These are phyloP conservation scores for Gliomastix tumulicola DNA, from an alignment of 2,329 filamentous ascomycete species.

Conservation along the genomic window DNA sequence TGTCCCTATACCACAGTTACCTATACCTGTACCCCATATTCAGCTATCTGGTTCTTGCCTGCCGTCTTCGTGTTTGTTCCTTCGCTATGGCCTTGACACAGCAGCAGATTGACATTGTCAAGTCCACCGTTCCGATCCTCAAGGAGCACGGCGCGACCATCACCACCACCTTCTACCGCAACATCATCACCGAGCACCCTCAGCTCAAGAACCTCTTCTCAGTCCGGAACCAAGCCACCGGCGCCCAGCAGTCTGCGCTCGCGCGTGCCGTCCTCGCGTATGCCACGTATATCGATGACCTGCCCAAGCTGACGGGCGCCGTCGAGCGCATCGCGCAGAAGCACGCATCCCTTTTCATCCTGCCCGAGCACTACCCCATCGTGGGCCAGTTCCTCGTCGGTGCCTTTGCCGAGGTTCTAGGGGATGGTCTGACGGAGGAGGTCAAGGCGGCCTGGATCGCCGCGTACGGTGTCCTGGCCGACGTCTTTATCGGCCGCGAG, in stretches of 20 bases:
- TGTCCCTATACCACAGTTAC: too few species aligned
- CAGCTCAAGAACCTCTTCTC: constrained; percentile 66
- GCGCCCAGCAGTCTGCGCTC: constrained; percentile 63
- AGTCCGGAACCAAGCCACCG: constrained; percentile 58
- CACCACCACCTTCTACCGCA: constrained; percentile 66
- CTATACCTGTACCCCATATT: too few species aligned
- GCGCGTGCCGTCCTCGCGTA: constrained; percentile 66
- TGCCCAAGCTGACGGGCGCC: constrained; percentile 47
- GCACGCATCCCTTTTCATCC: constrained; percentile 65
- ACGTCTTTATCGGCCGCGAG: constrained; percentile 64
- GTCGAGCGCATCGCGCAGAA: constrained; percentile 70
- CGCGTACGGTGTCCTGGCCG: constrained; percentile 65
- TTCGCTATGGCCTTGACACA: not conserved
- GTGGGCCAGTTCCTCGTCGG: constrained; percentile 63
- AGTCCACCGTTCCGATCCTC: constrained; percentile 68
- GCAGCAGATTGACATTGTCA: constrained; percentile 64
- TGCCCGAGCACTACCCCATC: constrained; percentile 61
- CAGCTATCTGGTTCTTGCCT: too few species aligned
- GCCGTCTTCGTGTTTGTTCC: too few species aligned
- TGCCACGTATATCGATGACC: constrained; percentile 64
- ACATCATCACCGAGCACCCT: constrained; percentile 58
- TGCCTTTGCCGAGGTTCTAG: constrained; percentile 62
- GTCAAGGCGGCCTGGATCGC: constrained; percentile 65
- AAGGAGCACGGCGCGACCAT: constrained; percentile 61
- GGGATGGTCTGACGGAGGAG: constrained; percentile 57